phyloP scores from a whole-genome alignment of 495 filamentous ascomycete species.

The Apiosordaria backusii region DNA sequence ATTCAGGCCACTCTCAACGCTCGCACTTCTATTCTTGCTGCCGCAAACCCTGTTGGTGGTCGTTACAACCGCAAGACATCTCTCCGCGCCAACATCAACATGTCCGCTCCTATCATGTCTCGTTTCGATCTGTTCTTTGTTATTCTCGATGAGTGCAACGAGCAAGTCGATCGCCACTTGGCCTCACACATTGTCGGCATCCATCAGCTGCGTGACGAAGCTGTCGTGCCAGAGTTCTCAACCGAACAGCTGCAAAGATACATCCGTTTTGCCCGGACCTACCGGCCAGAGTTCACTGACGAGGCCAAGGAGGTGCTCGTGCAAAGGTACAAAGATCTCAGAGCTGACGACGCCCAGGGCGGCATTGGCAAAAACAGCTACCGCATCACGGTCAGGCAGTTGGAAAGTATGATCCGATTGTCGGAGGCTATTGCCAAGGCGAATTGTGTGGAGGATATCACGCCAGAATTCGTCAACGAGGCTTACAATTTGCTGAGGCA shows the following conservation, averaged over 20 bases:
- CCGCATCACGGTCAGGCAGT: slow-evolving; percentile 92
- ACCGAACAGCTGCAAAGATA: slow-evolving; percentile 97
- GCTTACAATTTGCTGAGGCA: slow-evolving; percentile 85
- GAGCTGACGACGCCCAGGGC: slow-evolving; percentile 90
- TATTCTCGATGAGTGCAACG: slow-evolving; percentile 94
- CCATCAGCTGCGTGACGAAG: slow-evolving; percentile 86
- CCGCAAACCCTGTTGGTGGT: slow-evolving; percentile 93
- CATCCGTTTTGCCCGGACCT: slow-evolving; percentile 93
- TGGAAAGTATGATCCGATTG: slow-evolving; percentile 91
- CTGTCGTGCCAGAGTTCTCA: slow-evolving; percentile 86
- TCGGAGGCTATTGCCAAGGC: slow-evolving; percentile 95
- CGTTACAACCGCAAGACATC: slow-evolving; percentile 96
- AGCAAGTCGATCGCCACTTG: slow-evolving; percentile 81
- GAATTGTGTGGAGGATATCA: slow-evolving; percentile 92
- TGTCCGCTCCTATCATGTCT: slow-evolving; percentile 97
- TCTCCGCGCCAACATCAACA: slow-evolving; percentile 92
- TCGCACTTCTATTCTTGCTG: slow-evolving; percentile 88
- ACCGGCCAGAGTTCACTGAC: slow-evolving; percentile 86
- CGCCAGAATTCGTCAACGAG: slow-evolving; percentile 79
- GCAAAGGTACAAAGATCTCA: slow-evolving; percentile 92
- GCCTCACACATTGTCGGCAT: slow-evolving; percentile 94
- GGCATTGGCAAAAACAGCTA: slow-evolving; percentile 90
- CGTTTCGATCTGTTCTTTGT: slow-evolving; percentile 99
- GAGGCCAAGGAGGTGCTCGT: slow-evolving; percentile 85
- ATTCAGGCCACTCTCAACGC: slow-evolving; percentile 98